Evolutionary conservation across 768 basidiomycete species (phyloP).

Genomic region (Rickenella mellea): DNA sequence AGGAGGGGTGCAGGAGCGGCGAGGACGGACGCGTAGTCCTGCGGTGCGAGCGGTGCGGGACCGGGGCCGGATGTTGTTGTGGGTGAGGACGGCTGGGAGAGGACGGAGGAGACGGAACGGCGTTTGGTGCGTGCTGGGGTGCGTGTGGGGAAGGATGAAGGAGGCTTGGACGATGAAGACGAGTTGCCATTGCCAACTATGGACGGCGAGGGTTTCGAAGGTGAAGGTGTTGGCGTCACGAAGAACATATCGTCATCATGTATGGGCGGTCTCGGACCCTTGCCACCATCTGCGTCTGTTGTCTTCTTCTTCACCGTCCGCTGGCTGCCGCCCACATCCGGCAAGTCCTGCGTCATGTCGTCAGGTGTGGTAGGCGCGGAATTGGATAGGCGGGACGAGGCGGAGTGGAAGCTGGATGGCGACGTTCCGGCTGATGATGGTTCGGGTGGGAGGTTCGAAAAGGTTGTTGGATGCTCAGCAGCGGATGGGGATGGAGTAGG

Average conservation of each 20-base stretch:
- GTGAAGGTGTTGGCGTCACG: background rate
- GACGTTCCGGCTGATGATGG: slow-evolving; percentile 42
- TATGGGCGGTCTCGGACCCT: slow-evolving; percentile 29
- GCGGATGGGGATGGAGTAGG: background rate
- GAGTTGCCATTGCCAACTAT: no score
- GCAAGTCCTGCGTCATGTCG: slow-evolving; percentile 18
- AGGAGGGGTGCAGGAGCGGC: slow-evolving; percentile 63
- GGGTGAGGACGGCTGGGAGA: slow-evolving; percentile 54
- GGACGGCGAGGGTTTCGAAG: slow-evolving; percentile 14
- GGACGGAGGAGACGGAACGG: slow-evolving; percentile 83
- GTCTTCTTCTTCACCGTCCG: background rate
- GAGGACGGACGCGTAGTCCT: slow-evolving; percentile 59
- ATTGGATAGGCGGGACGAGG: slow-evolving; percentile 35
- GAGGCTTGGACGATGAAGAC: slow-evolving; percentile 18
- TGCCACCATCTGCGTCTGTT: background rate
- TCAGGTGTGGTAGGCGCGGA: slow-evolving; percentile 54
- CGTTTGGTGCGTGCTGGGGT: slow-evolving; percentile 95
- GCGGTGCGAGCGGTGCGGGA: slow-evolving; percentile 25
- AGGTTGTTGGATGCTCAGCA: slow-evolving; percentile 1
- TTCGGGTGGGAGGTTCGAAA: slow-evolving; percentile 17
- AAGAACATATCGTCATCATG: slow-evolving; percentile 32
- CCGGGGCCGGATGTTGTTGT: slow-evolving; percentile 25
- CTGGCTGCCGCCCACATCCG: no score
- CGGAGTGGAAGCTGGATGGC: slow-evolving; percentile 42
- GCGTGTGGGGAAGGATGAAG: slow-evolving; percentile 60